Evolutionary conservation across 768 basidiomycete species (phyloP).

Genomic region (Tulasnella sp.): DNA sequence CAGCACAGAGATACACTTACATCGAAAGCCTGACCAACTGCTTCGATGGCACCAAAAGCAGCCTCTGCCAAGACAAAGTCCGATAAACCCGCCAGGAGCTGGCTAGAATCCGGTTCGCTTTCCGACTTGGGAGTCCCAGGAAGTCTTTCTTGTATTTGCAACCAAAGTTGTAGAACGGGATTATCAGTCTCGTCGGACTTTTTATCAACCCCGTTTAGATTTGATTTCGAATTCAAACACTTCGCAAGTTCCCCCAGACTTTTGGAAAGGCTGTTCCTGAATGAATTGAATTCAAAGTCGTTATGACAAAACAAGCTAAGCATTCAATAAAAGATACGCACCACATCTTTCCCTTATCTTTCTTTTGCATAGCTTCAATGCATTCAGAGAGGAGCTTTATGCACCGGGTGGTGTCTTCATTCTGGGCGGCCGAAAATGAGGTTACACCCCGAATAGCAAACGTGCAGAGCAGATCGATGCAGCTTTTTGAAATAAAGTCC

Average conservation of each 20-base stretch:
- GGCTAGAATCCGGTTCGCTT: too few species aligned
- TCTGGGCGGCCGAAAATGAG: background rate
- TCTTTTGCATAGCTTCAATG: background rate
- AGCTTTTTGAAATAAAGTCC: background rate
- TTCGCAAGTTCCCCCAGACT: background rate
- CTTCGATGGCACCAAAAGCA: too few species aligned
- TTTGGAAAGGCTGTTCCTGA: too few species aligned
- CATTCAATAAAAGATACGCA: too few species aligned
- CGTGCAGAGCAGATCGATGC: background rate
- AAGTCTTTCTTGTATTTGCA: background rate
- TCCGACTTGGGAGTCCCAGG: too few species aligned
- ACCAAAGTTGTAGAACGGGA: background rate
- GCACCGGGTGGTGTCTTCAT: background rate
- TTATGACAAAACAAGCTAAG: too few species aligned
- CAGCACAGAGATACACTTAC: too few species aligned
- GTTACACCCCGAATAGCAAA: background rate
- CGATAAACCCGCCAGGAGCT: too few species aligned
- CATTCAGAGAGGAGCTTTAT: background rate
- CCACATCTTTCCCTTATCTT: background rate
- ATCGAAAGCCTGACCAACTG: too few species aligned
- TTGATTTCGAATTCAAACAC: background rate
- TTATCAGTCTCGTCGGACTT: background rate
- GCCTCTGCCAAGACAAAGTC: too few species aligned
- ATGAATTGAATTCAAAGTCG: background rate
- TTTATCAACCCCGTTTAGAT: background rate